These are phyloP conservation scores for Pseudogymnoascus sp. DNA, from an alignment of 2,329 filamentous ascomycete species.

Conservation along the genomic window DNA sequence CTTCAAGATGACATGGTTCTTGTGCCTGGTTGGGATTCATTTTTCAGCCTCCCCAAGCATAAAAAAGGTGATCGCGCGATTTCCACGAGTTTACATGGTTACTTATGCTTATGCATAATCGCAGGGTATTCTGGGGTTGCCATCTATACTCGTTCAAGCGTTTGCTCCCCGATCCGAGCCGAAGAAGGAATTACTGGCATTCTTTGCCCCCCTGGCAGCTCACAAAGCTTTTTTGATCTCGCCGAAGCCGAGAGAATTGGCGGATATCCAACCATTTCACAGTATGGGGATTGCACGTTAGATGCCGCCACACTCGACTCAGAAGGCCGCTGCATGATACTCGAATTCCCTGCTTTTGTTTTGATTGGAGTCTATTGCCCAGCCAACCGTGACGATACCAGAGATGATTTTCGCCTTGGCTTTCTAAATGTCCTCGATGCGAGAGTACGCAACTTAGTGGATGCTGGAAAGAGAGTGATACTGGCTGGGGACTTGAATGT, in stretches of 20 bases:
- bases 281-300: slow-evolving; percentile 54
- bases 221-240: slow-evolving; percentile 65
- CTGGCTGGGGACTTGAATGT: slow-evolving; percentile 88
- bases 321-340: slow-evolving; percentile 81
- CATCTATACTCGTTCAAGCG: slow-evolving; percentile 84
- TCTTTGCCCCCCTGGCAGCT: slow-evolving; percentile 64
- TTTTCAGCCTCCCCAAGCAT: slow-evolving; percentile 83
- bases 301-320: slow-evolving; percentile 73
- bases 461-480: slow-evolving; percentile 75
- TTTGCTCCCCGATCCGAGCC: slow-evolving; percentile 77
- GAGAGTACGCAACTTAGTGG: slow-evolving; percentile 74
- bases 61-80: slow-evolving; percentile 66
- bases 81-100: neutral
- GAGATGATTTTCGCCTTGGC: slow-evolving; percentile 72
- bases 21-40: slow-evolving; percentile 91
- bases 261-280: slow-evolving; percentile 68
- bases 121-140: slow-evolving; percentile 90
- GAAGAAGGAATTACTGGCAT: slow-evolving; percentile 91
- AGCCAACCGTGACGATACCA: slow-evolving; percentile 74
- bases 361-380: slow-evolving; percentile 89
- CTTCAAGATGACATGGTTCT: slow-evolving; percentile 92
- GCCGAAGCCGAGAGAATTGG: slow-evolving; percentile 71
- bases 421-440: slow-evolving; percentile 76
- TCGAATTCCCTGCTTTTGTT: slow-evolving; percentile 94
- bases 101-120: slow-evolving; percentile 11